A percentile compares a stretch with the other conserved stretches of the same genome.
phyloP scores from a whole-genome alignment of 495 filamentous ascomycete species.

The Penicillium robsamsonii region DNA sequence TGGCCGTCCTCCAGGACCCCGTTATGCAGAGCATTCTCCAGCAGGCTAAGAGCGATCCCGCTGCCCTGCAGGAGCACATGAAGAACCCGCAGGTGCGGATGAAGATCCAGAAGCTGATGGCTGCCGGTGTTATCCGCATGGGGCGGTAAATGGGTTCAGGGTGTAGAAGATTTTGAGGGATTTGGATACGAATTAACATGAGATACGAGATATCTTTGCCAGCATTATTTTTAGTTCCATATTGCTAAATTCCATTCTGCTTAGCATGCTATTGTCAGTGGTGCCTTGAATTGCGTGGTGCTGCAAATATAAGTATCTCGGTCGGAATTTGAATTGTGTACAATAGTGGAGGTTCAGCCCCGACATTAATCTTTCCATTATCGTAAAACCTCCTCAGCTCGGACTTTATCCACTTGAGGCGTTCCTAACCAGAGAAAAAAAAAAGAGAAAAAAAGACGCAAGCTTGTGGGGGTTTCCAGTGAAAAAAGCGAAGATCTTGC shows the following conservation, averaged over 20 bases:
- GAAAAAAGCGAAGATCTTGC: conserved; percentile 1
- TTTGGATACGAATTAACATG: conserved; percentile 17
- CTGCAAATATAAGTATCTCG: not conserved
- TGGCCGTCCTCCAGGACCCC: conserved; percentile 87
- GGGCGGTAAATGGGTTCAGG: conserved; percentile 48
- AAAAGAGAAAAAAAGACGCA: not conserved
- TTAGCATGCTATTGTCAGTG: not conserved
- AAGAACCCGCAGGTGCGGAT: conserved; percentile 77
- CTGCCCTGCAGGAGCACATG: conserved; percentile 94
- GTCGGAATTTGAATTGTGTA: not conserved
- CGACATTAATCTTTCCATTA: not conserved
- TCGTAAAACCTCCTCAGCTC: not conserved
- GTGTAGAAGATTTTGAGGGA: conserved; percentile 7
- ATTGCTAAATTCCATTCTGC: conserved; percentile 11
- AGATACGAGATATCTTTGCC: conserved; percentile 20
- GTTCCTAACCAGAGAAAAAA: too few species aligned
- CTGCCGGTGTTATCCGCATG: conserved; percentile 86
- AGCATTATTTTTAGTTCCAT: conserved; percentile 4
- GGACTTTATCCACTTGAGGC: not conserved
- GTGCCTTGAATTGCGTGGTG: not conserved
- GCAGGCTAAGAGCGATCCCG: conserved; percentile 91
- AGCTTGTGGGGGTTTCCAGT: not conserved
- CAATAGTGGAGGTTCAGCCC: not conserved
- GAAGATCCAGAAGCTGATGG: conserved; percentile 90
- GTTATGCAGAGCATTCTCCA: conserved; percentile 97